Evolutionary conservation across 2,329 filamentous ascomycete species (phyloP).

Genomic region (Alternaria sp.): DNA sequence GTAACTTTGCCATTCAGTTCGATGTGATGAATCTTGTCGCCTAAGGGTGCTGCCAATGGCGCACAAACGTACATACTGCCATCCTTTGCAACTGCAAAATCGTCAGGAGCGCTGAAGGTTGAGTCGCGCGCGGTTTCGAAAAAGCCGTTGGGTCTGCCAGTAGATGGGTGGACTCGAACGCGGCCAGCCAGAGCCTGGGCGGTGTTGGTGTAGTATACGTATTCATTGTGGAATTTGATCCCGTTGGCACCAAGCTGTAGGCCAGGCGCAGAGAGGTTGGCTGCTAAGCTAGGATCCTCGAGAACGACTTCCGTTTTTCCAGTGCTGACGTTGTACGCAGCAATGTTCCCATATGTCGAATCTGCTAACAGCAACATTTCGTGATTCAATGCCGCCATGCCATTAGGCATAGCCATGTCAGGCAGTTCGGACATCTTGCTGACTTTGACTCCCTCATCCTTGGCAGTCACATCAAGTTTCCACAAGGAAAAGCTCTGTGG

Average conservation of each 20-base stretch:
- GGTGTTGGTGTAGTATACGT: constrained; percentile 31
- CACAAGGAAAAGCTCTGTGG: constrained; percentile 21
- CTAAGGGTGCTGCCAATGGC: constrained; percentile 8
- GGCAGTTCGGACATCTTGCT: constrained; percentile 24
- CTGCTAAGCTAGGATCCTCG: constrained; percentile 16
- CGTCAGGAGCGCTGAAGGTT: constrained; percentile 18
- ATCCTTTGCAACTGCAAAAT: constrained; percentile 25
- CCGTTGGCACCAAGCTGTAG: constrained; percentile 33
- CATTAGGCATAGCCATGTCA: constrained; percentile 23
- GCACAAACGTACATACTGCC: constrained; percentile 18
- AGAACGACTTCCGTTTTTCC: constrained; percentile 13
- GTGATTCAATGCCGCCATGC: constrained; percentile 24
- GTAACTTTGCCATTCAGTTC: constrained; percentile 13
- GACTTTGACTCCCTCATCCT: neutral
- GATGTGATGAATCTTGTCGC: constrained; percentile 17
- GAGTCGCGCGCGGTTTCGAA: constrained; percentile 8
- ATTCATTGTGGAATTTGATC: constrained; percentile 13
- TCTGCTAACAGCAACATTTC: constrained; percentile 32
- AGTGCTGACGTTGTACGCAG: constrained; percentile 15
- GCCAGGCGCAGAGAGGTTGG: constrained; percentile 6
- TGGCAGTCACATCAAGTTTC: constrained; percentile 19
- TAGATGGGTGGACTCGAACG: constrained; percentile 19
- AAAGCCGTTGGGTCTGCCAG: neutral
- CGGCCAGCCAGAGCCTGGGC: constrained; percentile 14
- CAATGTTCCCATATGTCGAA: constrained; percentile 24